Base-by-base conservation (phyloP, 2,329 filamentous ascomycete genomes). In the Penicillium sp. region DNA sequence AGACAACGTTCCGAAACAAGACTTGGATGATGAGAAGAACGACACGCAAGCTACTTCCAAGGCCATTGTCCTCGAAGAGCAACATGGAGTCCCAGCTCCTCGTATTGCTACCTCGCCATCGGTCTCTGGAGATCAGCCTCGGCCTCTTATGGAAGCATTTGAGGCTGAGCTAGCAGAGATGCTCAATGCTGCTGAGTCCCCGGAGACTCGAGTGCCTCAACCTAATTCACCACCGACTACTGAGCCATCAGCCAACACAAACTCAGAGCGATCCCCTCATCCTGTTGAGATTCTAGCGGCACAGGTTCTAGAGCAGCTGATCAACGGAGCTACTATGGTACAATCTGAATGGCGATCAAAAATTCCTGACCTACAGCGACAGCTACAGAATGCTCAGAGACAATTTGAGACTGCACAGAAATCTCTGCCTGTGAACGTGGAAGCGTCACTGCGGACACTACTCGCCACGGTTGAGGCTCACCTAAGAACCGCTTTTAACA, bases 121-220 rank as follows among this genome's bases (percentile, higher is more conserved):
- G 12, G 51, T 65, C 2, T 51, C 68, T 6, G 51, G 52, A 6
- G 59, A 69, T 31, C 63, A 69, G 21, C 57, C 66, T 21, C 66
- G 69, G 53, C 66, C 76, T 21, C 68, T 78, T 35, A 61, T 78
- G 23, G 71, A 71, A 43, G 73, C 73, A 15, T 78, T 78, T 42
- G 75, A 78, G 50, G 68, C 65, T 13, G 75, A 78, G 55, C 61
- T 78, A 62, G 69, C 74, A 29, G 73, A 64, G 50, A 65, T 78
- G 5, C 63, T 78, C 50, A 54, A 65, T 47, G 54, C 66, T 31
- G 40, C 64, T 17, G 60, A 67, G 10, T 41, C 56, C 27, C 21
- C 57, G 6, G 54, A 57, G 42, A 50, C 59, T 23, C 50, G 52
- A 52, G 46, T 37, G 31, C 27, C 64, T n/a, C 55, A 58, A n/a